These are phyloP conservation scores for Fulvia fulva DNA, from an alignment of 2,329 filamentous ascomycete species.

Conservation along the genomic window DNA sequence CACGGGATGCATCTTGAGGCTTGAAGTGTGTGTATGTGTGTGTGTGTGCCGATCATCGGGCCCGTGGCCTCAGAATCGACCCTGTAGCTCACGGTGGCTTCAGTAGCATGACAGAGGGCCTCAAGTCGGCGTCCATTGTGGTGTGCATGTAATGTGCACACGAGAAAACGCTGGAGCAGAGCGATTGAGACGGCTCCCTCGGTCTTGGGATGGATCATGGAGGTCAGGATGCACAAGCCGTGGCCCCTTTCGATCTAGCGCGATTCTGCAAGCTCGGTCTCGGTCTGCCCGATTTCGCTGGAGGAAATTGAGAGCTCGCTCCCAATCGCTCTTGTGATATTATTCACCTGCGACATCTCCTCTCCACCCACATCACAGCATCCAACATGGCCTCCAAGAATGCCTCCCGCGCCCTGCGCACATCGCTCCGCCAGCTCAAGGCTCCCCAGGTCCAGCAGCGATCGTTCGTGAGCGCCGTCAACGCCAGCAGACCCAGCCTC, in stretches of 20 bases:
- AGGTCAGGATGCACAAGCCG: no score
- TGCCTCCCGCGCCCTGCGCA: constrained; percentile 61
- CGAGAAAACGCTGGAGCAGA: background rate
- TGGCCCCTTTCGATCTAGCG: no score
- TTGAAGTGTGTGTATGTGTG: no score
- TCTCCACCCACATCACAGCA: constrained; percentile 1
- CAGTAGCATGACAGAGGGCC: background rate
- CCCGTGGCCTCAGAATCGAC: background rate
- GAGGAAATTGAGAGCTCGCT: background rate
- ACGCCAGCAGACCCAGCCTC: constrained; percentile 44
- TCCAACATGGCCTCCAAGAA: constrained; percentile 69
- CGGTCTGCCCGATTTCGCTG: background rate
- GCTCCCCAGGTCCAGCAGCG: constrained; percentile 51
- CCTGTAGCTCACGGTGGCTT: background rate
- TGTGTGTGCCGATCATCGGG: background rate
- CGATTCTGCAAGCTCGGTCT: background rate
- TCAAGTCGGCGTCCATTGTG: background rate
- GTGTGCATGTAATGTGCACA: background rate
- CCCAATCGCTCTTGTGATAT: no score
- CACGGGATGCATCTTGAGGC: background rate
- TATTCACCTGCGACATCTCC: background rate
- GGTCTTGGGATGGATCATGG: no score
- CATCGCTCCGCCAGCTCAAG: constrained; percentile 53
- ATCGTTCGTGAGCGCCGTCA: constrained; percentile 57
- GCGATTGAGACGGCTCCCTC: no score